These are phyloP conservation scores for Bryum argenteum DNA, from an alignment of 225 moss, liverwort and hornwort species.

Conservation along the genomic window DNA sequence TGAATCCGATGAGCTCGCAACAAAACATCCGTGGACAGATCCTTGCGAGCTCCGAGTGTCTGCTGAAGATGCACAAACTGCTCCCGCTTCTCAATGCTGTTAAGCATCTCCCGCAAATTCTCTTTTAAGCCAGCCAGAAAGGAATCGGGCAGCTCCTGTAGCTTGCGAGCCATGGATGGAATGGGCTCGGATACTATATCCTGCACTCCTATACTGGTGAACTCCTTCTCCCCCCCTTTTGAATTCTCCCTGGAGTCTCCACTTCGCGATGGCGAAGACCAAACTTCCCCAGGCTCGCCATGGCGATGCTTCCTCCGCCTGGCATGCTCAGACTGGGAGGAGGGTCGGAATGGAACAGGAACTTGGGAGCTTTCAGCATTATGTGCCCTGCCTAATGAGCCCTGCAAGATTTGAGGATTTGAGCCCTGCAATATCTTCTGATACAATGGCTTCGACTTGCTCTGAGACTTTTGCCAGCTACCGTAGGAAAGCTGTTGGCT, in stretches of 20 bases:
- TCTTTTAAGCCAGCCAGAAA: constrained; percentile 77
- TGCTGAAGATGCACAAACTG: constrained; percentile 89
- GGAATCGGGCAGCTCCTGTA: constrained; percentile 79
- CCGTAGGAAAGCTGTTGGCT: constrained; percentile 82
- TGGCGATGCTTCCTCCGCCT: constrained; percentile 61
- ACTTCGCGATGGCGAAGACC: constrained; percentile 82
- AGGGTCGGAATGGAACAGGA: constrained; percentile 47
- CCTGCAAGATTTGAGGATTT: constrained; percentile 71
- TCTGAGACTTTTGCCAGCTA: constrained; percentile 65
- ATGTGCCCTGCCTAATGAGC: constrained; percentile 64
- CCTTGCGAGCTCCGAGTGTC: constrained; percentile 70
- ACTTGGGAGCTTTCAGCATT: constrained; percentile 63
- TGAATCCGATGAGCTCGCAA: constrained; percentile 82
- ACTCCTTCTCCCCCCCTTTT: constrained; percentile 60
- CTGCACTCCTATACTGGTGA: constrained; percentile 69
- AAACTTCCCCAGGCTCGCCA: constrained; percentile 69
- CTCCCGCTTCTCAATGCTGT: constrained; percentile 82
- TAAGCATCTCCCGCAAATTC: constrained; percentile 80
- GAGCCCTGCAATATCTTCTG: constrained; percentile 64
- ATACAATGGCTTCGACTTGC: constrained; percentile 69
- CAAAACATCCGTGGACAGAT: constrained; percentile 72
- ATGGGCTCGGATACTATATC: constrained; percentile 89
- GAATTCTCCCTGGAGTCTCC: constrained; percentile 74
- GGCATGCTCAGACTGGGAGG: constrained; percentile 51
- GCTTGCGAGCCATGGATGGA: constrained; percentile 73